Evolutionary conservation across 2,329 filamentous ascomycete species (phyloP), one percentile per base, ranked within the genome.

Genomic region (Cercospora berteroae): DNA sequence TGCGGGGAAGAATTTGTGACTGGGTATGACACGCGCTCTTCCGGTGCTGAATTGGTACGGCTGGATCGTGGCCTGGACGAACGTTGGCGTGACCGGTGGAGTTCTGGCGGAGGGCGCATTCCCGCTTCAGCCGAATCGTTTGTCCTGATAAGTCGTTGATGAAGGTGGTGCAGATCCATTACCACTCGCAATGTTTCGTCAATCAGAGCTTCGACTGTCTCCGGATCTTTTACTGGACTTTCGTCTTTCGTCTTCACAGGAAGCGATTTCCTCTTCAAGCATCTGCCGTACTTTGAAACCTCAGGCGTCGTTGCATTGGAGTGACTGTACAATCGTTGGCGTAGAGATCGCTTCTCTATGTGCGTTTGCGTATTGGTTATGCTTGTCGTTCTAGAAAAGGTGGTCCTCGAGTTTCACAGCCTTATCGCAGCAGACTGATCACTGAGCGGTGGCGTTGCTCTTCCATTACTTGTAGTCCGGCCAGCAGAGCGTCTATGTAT

Each of bases 161-260:
- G 60, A 12, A 63, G 39, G 16, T 55, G 60, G 29, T 55, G 27
- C 29, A 63, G 9, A 16, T 63, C 60, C 27, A 55, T 33, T 3
- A 48, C 23, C 42, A 55, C 18, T 2, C 33, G 44, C 29, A 63
- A n/a, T 13, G 60, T 63, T 27, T 63, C 60, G 6, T 52, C 31
- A 31, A 63, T 33, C 5, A 63, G 60, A 10, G 60, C 42, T 39
- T 63, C 60, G 27, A 48, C 48, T 13, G 60, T 63, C 60, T 52
- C 60, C 10, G 39, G 18, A 25, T 63, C 48, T 31, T 33, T 52
- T 6, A 10, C 29, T 20, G 31, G 42, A 33, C 16, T 63, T 9
- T 25, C 10, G 1, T 44, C 23, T 31, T 29, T 44, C 25, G 52
- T 48, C 20, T 27, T 55, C 16, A 29, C 16, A 16, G 18, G n/a